phyloP scores from a whole-genome alignment of 2,329 filamentous ascomycete species.

The Claviceps sp. region DNA sequence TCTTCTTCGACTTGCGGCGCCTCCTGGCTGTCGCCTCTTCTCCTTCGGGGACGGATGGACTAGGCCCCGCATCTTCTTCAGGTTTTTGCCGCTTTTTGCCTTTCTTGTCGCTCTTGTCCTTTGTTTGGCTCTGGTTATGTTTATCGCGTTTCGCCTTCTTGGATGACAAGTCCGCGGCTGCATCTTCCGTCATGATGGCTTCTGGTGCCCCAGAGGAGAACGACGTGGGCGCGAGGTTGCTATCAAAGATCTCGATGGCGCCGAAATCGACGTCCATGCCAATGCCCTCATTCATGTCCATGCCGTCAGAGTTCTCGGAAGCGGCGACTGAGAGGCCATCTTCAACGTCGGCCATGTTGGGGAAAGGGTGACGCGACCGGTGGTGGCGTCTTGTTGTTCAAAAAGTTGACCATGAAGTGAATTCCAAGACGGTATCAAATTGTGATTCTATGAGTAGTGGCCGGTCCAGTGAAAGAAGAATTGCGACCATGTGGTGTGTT shows the following conservation, averaged over 20 bases:
- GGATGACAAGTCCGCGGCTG: slow-evolving; percentile 7
- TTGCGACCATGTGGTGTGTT: slow-evolving; percentile 21
- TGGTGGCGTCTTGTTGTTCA: slow-evolving; percentile 2
- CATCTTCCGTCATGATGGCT: slow-evolving; percentile 17
- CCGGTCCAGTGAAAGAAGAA: slow-evolving; percentile 19
- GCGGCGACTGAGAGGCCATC: slow-evolving; percentile 11
- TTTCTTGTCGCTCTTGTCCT: slow-evolving; percentile 19
- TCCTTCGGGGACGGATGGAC: slow-evolving; percentile 8
- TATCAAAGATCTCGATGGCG: slow-evolving; percentile 25
- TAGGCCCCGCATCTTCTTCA: slow-evolving; percentile 5
- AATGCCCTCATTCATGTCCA: slow-evolving; percentile 10
- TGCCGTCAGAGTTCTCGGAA: slow-evolving; percentile 14
- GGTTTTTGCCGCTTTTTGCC: slow-evolving; percentile 9
- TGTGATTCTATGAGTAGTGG: slow-evolving; percentile 16
- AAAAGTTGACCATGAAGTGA: background rate
- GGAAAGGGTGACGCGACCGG: slow-evolving; percentile 1
- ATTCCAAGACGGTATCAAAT: slow-evolving; percentile 12
- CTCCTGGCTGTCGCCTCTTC: slow-evolving; percentile 9
- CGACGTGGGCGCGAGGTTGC: slow-evolving; percentile 19
- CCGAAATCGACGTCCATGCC: slow-evolving; percentile 21
- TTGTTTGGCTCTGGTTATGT: slow-evolving; percentile 7
- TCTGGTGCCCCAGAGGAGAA: slow-evolving; percentile 20
- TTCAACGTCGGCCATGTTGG: slow-evolving; percentile 13
- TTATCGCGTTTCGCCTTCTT: slow-evolving; percentile 20
- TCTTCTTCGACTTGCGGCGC: slow-evolving; percentile 16